Evolutionary conservation across 2,329 filamentous ascomycete genomes (phyloP), one percentile per base, ranked within the genome.

Genomic region (Penicillium hordei): DNA sequence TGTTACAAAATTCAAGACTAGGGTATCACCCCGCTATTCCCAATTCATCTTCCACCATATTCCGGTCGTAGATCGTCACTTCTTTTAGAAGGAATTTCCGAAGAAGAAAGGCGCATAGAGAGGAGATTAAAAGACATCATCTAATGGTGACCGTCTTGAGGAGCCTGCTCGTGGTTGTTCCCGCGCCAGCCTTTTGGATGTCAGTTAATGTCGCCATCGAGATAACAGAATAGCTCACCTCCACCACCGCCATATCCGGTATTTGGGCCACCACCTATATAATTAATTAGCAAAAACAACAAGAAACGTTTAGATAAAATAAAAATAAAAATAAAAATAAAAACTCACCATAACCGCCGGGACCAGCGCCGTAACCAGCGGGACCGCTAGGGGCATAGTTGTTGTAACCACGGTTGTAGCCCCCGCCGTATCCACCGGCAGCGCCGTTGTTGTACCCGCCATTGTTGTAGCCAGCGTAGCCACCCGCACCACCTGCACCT

Each of bases 401-500:
- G 44, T 62, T 53, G 25, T 42, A 42, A 17, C 58, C 52, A 52
- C 65, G 66, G 44, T 77, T 75, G 55, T 72, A 72, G 60, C 80
- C 58, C 25, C 55, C 58, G 12, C 66, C 59, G 46, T 70, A 70
- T 52, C 68, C 72, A 56, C 70, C 68, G 9, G 29, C 9, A 4
- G 43, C 36, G n/a, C 39, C 39, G 19, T 60, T 57, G 48, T 56
- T 65, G 66, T 60, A 64, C 54, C 60, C 60, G 52, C 62, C 59
- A 48, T 53, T 55, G 21, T 58, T 46, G 39, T 58, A 60, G n/a
- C 60, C 63, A 61, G 65, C 55, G 34, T 65, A 66, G 33, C 77
- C 75, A 45, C 72, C 72, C 59, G 80, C 68, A 61, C 69, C 75
- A 48, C 72, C 29, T 31, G 29, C 29, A 29, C 80, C 68, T 61